Evolutionary conservation across 768 basidiomycete species (phyloP), one percentile per base, ranked within the genome.

Genomic region (Flagelloscypha sp.): DNA sequence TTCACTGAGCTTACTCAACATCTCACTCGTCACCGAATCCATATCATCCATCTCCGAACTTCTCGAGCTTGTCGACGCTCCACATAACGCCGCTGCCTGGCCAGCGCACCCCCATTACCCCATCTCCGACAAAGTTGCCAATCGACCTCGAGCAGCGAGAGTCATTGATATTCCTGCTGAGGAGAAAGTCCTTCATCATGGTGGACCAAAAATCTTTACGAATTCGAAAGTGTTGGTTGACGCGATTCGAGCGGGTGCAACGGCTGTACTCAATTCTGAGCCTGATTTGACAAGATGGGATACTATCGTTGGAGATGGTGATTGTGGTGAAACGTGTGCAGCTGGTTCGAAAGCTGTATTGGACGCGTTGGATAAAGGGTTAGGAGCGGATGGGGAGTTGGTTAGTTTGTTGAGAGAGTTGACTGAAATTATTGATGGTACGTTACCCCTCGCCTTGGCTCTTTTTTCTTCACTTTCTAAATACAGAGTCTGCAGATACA

Each of bases 1-100:
- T 47, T 74, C 71, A 2, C 51, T 74, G 27, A 71, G 70, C 11
- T 48, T 74, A 4, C 56, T 74, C 9, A 74, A 76, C 42, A 43
- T 66, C 17, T 60, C 66, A n/a, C 52, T 48, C 18, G 48, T 64
- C 15, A 8, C 48, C 37, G 20, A 28, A 13, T 8, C 24, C 30
- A 21, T 24, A 24, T 24, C 30, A 33, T 11, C 28, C 19, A 36
- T 38, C 15, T 29, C 40, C 24, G 17, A 35, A 24, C 48, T 70
- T 0, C 46, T 58, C 6, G 41, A 50, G 6, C 57, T 70, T 13
- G 48, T 70, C 7, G 68, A 72, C 27, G 58, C 58, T 12, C 60
- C 62, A 5, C 68, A 64, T 0, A 65, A 66, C 18, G 66, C 68
- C 1, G 36, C 47, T 19, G 57, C 65, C 2, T 68, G 67, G 70